A percentile compares a stretch with the other conserved stretches of the same genome.
phyloP scores from a whole-genome alignment of 352 stramenopile genomes.

The Peronosclerospora sorghi region DNA sequence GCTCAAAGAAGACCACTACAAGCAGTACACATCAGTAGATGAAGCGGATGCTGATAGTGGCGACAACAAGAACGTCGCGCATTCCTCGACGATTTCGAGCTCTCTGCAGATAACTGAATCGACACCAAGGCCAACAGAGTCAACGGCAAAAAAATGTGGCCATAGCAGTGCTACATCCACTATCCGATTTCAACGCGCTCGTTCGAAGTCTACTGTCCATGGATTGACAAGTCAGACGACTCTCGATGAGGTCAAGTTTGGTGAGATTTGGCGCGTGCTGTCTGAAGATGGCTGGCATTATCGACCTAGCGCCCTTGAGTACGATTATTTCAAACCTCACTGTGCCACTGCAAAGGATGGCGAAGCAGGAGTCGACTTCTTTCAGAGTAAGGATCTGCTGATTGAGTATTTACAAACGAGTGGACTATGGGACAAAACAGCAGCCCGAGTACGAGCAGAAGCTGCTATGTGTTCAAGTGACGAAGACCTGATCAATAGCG shows the following conservation, averaged over 20 bases:
- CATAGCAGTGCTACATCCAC: slow-evolving; percentile 4
- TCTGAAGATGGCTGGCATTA: slow-evolving; percentile 45
- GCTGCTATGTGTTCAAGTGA: slow-evolving; percentile 24
- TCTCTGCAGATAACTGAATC: not conserved
- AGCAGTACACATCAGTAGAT: slow-evolving; percentile 4
- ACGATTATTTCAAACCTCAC: slow-evolving; percentile 60
- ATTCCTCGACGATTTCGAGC: not conserved
- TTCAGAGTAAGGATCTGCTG: slow-evolving; percentile 26
- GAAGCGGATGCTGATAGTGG: slow-evolving; percentile 10
- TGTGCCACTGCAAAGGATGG: slow-evolving; percentile 27
- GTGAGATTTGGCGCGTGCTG: slow-evolving; percentile 42
- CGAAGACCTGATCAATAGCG: slow-evolving; percentile 13
- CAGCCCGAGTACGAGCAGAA: slow-evolving; percentile 26
- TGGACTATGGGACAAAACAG: slow-evolving; percentile 37
- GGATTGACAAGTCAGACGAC: slow-evolving; percentile 18
- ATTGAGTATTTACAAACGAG: slow-evolving; percentile 41
- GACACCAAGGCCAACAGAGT: slow-evolving; percentile 1
- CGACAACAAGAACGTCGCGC: not conserved
- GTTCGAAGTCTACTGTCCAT: slow-evolving; percentile 15
- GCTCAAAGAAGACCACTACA: slow-evolving; percentile 29
- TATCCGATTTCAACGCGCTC: slow-evolving; percentile 6
- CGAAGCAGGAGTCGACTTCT: slow-evolving; percentile 36
- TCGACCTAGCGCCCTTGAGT: slow-evolving; percentile 27
- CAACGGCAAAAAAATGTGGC: not conserved
- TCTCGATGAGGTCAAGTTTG: slow-evolving; percentile 43